phyloP scores from a whole-genome alignment of 2,329 filamentous ascomycete genomes.

The Nakataea oryzae region DNA sequence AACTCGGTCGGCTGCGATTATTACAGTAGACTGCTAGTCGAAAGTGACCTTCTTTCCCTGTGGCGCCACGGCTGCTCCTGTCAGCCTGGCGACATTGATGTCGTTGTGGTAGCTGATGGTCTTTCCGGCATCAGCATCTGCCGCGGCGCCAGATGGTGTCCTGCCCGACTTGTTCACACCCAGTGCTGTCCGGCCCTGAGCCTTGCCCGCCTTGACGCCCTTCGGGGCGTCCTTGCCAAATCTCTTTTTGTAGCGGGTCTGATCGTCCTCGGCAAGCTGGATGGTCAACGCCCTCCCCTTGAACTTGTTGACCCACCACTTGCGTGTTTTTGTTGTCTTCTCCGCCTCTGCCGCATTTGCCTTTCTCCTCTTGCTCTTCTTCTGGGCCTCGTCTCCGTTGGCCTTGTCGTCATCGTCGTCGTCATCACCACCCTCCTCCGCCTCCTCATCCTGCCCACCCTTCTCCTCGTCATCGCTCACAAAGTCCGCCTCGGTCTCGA shows the following conservation, averaged over 20 bases:
- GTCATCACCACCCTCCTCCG: conserved; percentile 16
- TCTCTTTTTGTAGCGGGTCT: conserved; percentile 84
- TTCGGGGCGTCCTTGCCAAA: conserved; percentile 63
- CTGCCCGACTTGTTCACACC: not conserved
- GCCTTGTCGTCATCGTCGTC: conserved; percentile 22
- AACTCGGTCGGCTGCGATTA: too few species aligned
- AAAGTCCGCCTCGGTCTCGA: conserved; percentile 54
- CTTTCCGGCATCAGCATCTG: conserved; percentile 18
- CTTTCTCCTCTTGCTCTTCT: conserved; percentile 23
- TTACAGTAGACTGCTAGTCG: conserved; percentile 35
- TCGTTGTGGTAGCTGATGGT: conserved; percentile 31
- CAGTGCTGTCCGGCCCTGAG: conserved; percentile 9
- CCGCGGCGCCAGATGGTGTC: conserved; percentile 15
- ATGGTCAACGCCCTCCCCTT: conserved; percentile 72
- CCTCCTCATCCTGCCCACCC: conserved; percentile 21
- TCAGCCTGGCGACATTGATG: conserved; percentile 51
- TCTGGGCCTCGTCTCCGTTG: not conserved
- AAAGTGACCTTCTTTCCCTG: conserved; percentile 77
- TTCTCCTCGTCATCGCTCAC: conserved; percentile 34
- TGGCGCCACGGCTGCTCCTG: conserved; percentile 67
- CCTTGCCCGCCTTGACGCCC: conserved; percentile 16
- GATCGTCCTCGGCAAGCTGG: conserved; percentile 88
- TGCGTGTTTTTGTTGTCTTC: conserved; percentile 40
- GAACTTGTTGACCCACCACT: conserved; percentile 81
- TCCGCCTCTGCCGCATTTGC: conserved; percentile 4